phyloP scores from a whole-genome alignment of 352 stramenopile genomes.

The Pythium graminicola region DNA sequence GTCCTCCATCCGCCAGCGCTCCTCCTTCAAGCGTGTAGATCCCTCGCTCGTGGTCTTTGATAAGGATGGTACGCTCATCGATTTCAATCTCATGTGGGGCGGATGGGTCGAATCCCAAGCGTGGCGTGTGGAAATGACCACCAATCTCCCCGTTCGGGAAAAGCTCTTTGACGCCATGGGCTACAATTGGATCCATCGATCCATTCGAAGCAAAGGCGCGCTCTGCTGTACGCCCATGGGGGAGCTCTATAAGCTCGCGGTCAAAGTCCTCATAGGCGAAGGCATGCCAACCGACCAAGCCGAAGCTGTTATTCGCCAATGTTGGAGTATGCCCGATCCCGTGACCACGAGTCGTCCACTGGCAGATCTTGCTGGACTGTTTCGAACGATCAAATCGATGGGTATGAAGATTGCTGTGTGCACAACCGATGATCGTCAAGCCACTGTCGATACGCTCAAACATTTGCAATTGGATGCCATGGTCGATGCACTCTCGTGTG shows the following conservation, averaged over 20 bases:
- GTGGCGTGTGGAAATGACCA: slow-evolving; percentile 84
- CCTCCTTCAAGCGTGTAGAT: slow-evolving; percentile 17
- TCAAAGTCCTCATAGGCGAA: slow-evolving; percentile 65
- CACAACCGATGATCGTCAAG: slow-evolving; percentile 78
- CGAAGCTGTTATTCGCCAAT: slow-evolving; percentile 60
- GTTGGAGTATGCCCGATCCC: slow-evolving; percentile 79
- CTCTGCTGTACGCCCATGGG: slow-evolving; percentile 83
- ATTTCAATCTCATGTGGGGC: slow-evolving; percentile 89
- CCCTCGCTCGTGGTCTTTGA: slow-evolving; percentile 83
- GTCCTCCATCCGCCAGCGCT: slow-evolving; percentile 5
- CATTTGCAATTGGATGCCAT: slow-evolving; percentile 68
- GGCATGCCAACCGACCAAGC: slow-evolving; percentile 58
- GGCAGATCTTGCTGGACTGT: slow-evolving; percentile 65
- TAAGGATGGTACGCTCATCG: slow-evolving; percentile 87
- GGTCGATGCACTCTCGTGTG: slow-evolving; percentile 71
- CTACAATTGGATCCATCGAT: slow-evolving; percentile 79
- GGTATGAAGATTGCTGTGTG: slow-evolving; percentile 86
- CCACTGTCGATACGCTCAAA: slow-evolving; percentile 68
- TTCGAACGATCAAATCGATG: slow-evolving; percentile 80
- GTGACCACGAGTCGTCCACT: slow-evolving; percentile 67
- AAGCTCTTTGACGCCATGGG: slow-evolving; percentile 84
- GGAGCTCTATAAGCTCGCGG: slow-evolving; percentile 76
- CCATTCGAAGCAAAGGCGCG: slow-evolving; percentile 75
- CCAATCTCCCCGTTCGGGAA: slow-evolving; percentile 60
- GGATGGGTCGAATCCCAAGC: slow-evolving; percentile 81